Percentiles rank a stretch among this genome's conserved stretches.
Evolutionary conservation across 2,329 filamentous ascomycete genomes (phyloP).

Genomic region (Penicillium sp.): DNA sequence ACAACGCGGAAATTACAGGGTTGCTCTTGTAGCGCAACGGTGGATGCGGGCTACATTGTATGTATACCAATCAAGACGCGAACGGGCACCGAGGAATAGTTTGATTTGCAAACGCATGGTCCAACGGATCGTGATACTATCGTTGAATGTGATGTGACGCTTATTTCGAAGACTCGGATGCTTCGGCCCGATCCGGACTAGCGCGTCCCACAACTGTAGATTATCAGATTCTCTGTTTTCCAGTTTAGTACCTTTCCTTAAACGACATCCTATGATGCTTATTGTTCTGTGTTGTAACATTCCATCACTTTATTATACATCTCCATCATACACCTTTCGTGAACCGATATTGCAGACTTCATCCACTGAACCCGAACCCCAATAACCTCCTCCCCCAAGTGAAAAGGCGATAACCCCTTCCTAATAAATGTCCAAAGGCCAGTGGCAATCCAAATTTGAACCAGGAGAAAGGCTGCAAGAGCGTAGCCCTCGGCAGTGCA

Average conservation of each 20-base stretch:
- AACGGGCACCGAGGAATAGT: background rate
- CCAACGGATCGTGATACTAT: background rate
- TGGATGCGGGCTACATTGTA: background rate
- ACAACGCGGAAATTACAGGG: background rate
- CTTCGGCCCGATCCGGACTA: too few species aligned
- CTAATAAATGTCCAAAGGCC: background rate
- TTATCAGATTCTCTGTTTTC: background rate
- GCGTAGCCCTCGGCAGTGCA: background rate
- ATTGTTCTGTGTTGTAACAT: too few species aligned
- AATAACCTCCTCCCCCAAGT: background rate
- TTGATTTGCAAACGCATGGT: background rate
- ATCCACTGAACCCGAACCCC: background rate
- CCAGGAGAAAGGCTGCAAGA: background rate
- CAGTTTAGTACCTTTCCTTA: too few species aligned
- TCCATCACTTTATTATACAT: background rate
- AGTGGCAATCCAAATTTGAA: background rate
- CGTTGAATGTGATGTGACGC: background rate
- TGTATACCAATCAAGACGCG: background rate
- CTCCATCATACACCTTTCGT: too few species aligned
- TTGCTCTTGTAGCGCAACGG: background rate
- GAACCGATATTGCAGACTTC: background rate
- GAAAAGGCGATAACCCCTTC: background rate
- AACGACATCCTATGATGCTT: too few species aligned
- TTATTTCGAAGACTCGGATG: too few species aligned
- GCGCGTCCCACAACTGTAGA: background rate